Conservation (phyloP, 2,329 filamentous ascomycete species). For the Colletotrichum orbiculare region DNA sequence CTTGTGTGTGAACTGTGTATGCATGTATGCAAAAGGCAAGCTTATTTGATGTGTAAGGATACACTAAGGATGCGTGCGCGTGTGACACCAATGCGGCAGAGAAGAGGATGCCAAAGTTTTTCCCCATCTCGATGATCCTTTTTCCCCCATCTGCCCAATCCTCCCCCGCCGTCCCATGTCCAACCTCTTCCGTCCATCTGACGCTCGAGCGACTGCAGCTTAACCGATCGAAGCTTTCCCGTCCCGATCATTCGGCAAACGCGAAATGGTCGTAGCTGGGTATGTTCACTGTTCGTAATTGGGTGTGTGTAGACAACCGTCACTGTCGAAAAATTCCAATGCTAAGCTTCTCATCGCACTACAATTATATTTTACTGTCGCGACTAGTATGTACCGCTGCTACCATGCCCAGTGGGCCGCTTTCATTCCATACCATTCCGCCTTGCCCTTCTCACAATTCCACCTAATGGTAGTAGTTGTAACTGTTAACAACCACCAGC, state of each 20-base stretch:
- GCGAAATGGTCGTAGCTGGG: too few species aligned
- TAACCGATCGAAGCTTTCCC: conserved; percentile 20
- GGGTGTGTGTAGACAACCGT: too few species aligned
- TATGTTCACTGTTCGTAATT: too few species aligned
- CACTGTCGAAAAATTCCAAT: neutral
- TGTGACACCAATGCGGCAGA: too few species aligned
- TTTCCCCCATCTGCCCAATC: neutral
- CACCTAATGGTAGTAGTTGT: neutral
- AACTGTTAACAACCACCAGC: neutral
- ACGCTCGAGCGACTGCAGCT: conserved; percentile 23
- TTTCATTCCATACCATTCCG: too few species aligned
- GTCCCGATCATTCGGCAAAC: neutral
- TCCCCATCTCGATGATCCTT: conserved; percentile 14
- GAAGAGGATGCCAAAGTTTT: neutral
- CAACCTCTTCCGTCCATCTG: conserved; percentile 17
- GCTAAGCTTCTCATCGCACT: conserved; percentile 5
- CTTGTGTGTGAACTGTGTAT: neutral
- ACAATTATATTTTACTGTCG: conserved; percentile 31
- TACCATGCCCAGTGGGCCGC: neutral
- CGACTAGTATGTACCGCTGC: conserved; percentile 18
- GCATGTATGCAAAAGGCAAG: neutral
- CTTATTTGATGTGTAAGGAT: neutral
- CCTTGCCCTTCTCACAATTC: neutral
- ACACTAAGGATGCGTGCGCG: too few species aligned
- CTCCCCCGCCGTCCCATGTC: neutral